Percentiles rank a stretch among this genome's conserved stretches.
phyloP scores from a whole-genome alignment of 495 filamentous ascomycete species.

The Peziza echinospora region DNA sequence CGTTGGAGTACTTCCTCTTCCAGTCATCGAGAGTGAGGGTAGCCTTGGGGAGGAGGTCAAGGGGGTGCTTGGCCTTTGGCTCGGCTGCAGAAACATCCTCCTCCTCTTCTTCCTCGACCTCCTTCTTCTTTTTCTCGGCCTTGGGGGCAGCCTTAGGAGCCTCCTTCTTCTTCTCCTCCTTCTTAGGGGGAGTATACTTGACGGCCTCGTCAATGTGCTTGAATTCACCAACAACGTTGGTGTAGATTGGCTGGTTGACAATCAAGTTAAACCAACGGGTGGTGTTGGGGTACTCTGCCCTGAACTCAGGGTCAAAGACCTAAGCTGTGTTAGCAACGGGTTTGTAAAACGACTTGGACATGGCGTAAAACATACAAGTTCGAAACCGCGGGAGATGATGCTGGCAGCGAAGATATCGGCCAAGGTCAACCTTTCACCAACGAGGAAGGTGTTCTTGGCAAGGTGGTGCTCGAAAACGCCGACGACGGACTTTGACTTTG shows the following conservation, averaged over 20 bases:
- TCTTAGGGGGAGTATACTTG: constrained; percentile 82
- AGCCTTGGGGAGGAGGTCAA: constrained; percentile 64
- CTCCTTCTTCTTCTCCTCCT: constrained; percentile 45
- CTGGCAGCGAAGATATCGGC: constrained; percentile 71
- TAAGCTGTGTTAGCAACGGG: constrained; percentile 2
- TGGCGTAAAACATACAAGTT: constrained; percentile 28
- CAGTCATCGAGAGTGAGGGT: constrained; percentile 76
- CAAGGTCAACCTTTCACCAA: constrained; percentile 89
- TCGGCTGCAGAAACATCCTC: constrained; percentile 47
- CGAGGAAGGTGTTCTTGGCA: constrained; percentile 81
- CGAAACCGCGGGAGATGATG: constrained; percentile 63
- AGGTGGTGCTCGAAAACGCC: constrained; percentile 67
- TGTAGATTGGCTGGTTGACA: constrained; percentile 75
- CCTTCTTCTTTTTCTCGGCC: constrained; percentile 20
- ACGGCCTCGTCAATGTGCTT: constrained; percentile 61
- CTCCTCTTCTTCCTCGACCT: constrained; percentile 40
- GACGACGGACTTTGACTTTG: constrained; percentile 42
- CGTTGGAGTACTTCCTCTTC: constrained; percentile 98
- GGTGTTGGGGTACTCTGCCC: constrained; percentile 56
- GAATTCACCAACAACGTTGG: constrained; percentile 48
- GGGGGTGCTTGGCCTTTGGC: constrained; percentile 90
- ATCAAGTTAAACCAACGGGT: constrained; percentile 90
- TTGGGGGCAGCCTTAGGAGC: constrained; percentile 33
- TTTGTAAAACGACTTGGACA: not conserved
- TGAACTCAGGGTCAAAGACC: constrained; percentile 72